These are phyloP conservation scores for Athelia sp. DNA, from an alignment of 1,284 basidiomycete genomes.

Conservation along the genomic window DNA sequence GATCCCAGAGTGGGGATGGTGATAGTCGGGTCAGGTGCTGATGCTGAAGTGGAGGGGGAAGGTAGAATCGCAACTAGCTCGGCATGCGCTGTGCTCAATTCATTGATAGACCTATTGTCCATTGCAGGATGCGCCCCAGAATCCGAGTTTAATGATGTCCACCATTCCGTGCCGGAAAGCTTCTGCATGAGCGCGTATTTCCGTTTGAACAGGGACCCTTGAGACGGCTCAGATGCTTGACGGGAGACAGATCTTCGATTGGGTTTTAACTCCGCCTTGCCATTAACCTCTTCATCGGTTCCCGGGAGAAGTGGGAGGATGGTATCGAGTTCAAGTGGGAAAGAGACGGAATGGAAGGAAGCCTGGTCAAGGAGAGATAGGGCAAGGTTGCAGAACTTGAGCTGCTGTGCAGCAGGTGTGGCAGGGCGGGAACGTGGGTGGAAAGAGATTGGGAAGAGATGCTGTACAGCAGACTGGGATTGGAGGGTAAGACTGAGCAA, in stretches of 20 bases:
- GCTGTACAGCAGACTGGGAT: slow-evolving; percentile 52
- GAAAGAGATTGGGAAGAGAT: slow-evolving; percentile 62
- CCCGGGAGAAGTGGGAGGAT: slow-evolving; percentile 30
- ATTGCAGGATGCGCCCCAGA: slow-evolving; percentile 20
- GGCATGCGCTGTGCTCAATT: slow-evolving; percentile 57
- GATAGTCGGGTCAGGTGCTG: slow-evolving; percentile 22
- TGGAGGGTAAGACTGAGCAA: slow-evolving; percentile 3
- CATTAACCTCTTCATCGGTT: slow-evolving; percentile 19
- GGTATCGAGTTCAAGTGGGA: slow-evolving; percentile 40
- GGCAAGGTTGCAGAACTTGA: slow-evolving; percentile 69
- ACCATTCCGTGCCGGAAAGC: slow-evolving; percentile 69
- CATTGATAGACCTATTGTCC: slow-evolving; percentile 38
- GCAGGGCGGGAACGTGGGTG: slow-evolving; percentile 58
- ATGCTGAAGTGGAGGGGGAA: slow-evolving; percentile 37
- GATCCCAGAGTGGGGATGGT: slow-evolving; percentile 33
- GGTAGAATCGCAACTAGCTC: slow-evolving; percentile 72
- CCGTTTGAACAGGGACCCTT: slow-evolving; percentile 23
- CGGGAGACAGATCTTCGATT: slow-evolving; percentile 14
- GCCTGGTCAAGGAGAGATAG: slow-evolving; percentile 66
- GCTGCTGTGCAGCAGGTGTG: slow-evolving; percentile 60
- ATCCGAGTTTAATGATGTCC: slow-evolving; percentile 66
- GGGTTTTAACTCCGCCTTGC: slow-evolving; percentile 14
- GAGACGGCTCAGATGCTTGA: slow-evolving; percentile 17
- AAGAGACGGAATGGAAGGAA: slow-evolving; percentile 40
- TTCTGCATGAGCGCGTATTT: slow-evolving; percentile 75